Evolutionary conservation across 345 rosid genomes (phyloP), one percentile per base, ranked within the genome.

Genomic region (Eucalyptus tenuipes): DNA sequence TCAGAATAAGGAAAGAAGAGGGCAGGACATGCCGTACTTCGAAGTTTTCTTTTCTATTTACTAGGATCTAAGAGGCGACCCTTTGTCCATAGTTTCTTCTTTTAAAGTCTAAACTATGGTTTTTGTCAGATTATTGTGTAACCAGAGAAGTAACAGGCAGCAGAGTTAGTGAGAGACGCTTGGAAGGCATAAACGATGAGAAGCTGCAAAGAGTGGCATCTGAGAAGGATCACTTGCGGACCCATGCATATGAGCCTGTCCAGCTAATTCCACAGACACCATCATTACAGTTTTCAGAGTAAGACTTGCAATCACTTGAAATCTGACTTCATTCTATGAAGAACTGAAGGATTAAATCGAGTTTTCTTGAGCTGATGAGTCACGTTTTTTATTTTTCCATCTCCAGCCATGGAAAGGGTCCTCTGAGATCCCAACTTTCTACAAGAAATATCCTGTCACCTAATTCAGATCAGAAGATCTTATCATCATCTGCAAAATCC

Each of bases 261-360:
- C 90, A 89, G 89, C 90, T 91, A 40, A 91, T 89, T 25, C 95
- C 94, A 45, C n/a, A 87, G 75, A 94, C 96, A 22, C 95, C 97
- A 80, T 91, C 93, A 88, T 87, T 94, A 85, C 92, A 92, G 52
- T 90, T 82, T 88, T 92, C 94, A 53, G 91, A 91, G 96, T 94
- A 91, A 88, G 90, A 85, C 45, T 82, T 86, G 68, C 64, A 37
- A 48, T 59, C 57, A 86, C 87, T 81, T 66, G 53, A n/a, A 87
- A 50, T 75, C 66, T 89, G 55, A 25, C 44, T 85, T 31, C 31
- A 47, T 87, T 85, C 75, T 66, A 5, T 31, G 81, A 33, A 45
- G 71, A 85, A 29, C 22, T 71, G 81, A 50, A 53, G 64, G 42
- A 29, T 85, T 68, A 82, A 57, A n/a, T n/a, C 16, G 13, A 49